Conservation (phyloP, 441 rosid genomes). For the Euphorbia corollata region DNA sequence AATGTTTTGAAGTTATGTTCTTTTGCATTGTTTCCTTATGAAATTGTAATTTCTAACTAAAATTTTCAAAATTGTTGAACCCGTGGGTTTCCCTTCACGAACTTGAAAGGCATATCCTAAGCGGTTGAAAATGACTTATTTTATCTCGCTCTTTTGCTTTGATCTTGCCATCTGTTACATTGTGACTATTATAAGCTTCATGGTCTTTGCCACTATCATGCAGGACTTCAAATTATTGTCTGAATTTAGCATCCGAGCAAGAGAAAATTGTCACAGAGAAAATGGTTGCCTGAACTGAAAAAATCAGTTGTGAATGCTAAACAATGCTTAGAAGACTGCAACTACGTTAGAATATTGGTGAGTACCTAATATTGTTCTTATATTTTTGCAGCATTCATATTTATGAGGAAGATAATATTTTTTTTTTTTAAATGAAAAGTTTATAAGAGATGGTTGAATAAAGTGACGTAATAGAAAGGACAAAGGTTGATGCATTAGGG, state of each 20-base stretch:
- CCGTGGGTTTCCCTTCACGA: background rate
- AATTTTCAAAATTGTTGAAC: background rate
- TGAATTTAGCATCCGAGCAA: slow-evolving; percentile 78
- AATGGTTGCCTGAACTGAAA: slow-evolving; percentile 88
- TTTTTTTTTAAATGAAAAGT: no score
- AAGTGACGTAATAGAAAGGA: no score
- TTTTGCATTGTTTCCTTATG: background rate
- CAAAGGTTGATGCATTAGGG: no score
- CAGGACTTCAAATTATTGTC: slow-evolving; percentile 76
- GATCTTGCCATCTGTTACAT: no score
- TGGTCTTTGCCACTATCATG: slow-evolving; percentile 15
- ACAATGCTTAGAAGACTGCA: slow-evolving; percentile 66
- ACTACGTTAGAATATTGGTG: slow-evolving; percentile 74
- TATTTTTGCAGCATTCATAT: background rate
- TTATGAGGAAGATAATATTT: background rate
- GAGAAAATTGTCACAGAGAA: slow-evolving; percentile 61
- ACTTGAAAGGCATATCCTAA: background rate
- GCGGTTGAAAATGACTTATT: no score
- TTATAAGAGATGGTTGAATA: background rate
- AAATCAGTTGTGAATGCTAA: slow-evolving; percentile 57
- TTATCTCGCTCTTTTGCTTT: no score
- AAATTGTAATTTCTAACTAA: background rate
- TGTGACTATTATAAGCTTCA: slow-evolving; percentile 14
- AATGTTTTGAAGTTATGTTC: background rate
- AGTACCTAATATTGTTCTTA: slow-evolving; percentile 25